Evolutionary conservation across 2,329 filamentous ascomycete genomes (phyloP), one percentile per base, ranked within the genome.

Genomic region (Penicillium sp.): DNA sequence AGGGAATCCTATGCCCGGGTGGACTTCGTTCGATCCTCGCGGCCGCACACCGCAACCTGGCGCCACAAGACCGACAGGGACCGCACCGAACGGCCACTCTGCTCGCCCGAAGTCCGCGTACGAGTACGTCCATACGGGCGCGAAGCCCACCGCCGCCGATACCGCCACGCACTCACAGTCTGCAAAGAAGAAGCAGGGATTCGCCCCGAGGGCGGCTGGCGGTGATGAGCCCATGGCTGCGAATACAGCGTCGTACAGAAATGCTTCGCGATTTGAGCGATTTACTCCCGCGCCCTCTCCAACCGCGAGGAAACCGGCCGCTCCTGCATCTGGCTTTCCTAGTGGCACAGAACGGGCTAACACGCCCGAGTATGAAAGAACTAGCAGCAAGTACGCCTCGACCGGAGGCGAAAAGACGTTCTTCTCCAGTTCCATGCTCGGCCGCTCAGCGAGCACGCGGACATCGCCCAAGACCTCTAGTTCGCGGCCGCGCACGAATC

Each of bases 181-280:
- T 4, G 77, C 80, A 3, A 83, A 84, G 44, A 85, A 81, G 67
- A 85, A 80, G 70, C 77, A 79, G 49, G 86, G 85, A 5, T 89
- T 88, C 69, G 84, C 86, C 59, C 85, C 86, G 21, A 81, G 81
- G n/a, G 80, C 84, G 15, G 80, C 85, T 35, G 85, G 83, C n/a
- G 84, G 81, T 41, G 86, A 88, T 69, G 86, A 88, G 67, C 81
- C 84, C 41, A 84, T 84, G 71, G 85, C 85, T 23, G 71, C 75
- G 19, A 81, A 81, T 61, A 83, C 82, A 13, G 82, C 83, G 3
- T 81, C 84, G n/a, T 84, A 84, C 67, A 75, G 73, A 21, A 79
- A 71, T 58, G 69, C 72, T 5, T 69, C 68, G 26, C 71, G 75
- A 44, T 67, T 69, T 47, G 77, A 80, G 58, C 78, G 72, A 64